Conservation (phyloP, 805 yeast genomes). For the Nakazawaea pomicola region DNA sequence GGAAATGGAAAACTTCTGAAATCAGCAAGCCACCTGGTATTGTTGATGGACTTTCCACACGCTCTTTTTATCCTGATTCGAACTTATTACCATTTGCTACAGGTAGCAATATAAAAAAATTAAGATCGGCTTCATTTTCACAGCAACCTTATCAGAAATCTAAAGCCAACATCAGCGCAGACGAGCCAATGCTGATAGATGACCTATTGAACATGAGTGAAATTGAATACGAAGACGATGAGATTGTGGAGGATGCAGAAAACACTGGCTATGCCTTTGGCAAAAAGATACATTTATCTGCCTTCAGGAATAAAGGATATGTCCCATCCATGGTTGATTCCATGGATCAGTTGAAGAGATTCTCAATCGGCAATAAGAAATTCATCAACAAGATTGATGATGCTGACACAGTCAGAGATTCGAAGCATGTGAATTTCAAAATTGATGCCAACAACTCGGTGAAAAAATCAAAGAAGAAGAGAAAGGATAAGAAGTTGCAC, state of each 20-base stretch:
- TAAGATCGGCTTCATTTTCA: background rate
- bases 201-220: constrained; percentile 87
- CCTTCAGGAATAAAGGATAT: constrained; percentile 79
- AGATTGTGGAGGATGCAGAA: constrained; percentile 17
- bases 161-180: background rate
- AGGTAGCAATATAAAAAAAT: constrained; percentile 4
- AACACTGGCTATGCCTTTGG: constrained; percentile 10
- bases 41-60: constrained; percentile 89
- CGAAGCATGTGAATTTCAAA: constrained; percentile 5
- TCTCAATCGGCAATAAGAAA: constrained; percentile 3
- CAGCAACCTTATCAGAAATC: too few relatives aligned
- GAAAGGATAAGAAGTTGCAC: constrained; percentile 26
- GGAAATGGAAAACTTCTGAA: constrained; percentile 81
- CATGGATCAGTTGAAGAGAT: constrained; percentile 7
- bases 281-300: constrained; percentile 71
- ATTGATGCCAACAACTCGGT: constrained; percentile 7
- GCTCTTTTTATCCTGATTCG: constrained; percentile 57
- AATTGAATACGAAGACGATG: constrained; percentile 67
- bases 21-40: constrained; percentile 81
- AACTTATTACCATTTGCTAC: constrained; percentile 17
- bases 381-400: constrained; percentile 2
- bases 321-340: constrained; percentile 14
- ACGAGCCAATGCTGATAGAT: constrained; percentile 43
- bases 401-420: too few relatives aligned
- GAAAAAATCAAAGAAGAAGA: constrained; percentile 27